Conservation (phyloP, 1,284 basidiomycete genomes). For the Ustilago sp. region DNA sequence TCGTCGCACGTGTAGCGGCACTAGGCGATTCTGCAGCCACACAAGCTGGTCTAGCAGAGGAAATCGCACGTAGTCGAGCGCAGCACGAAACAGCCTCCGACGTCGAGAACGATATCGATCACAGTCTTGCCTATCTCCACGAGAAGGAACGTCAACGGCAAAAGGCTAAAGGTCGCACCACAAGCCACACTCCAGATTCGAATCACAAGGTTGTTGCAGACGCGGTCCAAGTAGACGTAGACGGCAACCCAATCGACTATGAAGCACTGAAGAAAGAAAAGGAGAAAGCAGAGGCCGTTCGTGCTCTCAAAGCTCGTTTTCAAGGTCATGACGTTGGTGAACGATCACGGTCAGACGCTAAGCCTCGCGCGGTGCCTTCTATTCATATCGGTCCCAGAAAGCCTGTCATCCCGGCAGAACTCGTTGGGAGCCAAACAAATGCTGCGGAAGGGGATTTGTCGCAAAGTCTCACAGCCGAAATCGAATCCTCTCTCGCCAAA, state of each 20-base stretch:
- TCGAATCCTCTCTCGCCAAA: constrained; percentile 38
- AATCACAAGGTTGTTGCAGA: constrained; percentile 5
- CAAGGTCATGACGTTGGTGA: constrained; percentile 52
- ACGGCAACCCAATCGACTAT: constrained; percentile 44
- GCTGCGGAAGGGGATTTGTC: constrained; percentile 11
- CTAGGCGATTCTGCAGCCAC: constrained; percentile 44
- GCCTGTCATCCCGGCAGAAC: not conserved
- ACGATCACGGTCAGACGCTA: constrained; percentile 18
- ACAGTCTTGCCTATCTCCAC: constrained; percentile 54
- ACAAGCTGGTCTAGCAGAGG: constrained; percentile 36
- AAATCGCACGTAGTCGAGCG: constrained; percentile 34
- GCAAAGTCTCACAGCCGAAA: constrained; percentile 32
- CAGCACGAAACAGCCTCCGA: constrained; percentile 48
- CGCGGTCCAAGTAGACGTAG: constrained; percentile 28
- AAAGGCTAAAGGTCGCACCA: constrained; percentile 35
- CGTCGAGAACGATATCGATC: constrained; percentile 61
- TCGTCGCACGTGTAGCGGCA: constrained; percentile 55
- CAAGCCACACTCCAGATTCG: not conserved
- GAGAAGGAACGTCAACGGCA: constrained; percentile 45
- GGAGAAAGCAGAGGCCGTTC: constrained; percentile 58
- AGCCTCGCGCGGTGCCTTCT: constrained; percentile 20
- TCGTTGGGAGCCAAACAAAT: not conserved
- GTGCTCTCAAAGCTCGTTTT: constrained; percentile 53
- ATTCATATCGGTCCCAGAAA: constrained; percentile 38
- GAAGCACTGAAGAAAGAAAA: constrained; percentile 53